Evolutionary conservation across 1,284 basidiomycete species (phyloP), one percentile per base, ranked within the genome.

Genomic region (Cystobasidiaceae sp.): DNA sequence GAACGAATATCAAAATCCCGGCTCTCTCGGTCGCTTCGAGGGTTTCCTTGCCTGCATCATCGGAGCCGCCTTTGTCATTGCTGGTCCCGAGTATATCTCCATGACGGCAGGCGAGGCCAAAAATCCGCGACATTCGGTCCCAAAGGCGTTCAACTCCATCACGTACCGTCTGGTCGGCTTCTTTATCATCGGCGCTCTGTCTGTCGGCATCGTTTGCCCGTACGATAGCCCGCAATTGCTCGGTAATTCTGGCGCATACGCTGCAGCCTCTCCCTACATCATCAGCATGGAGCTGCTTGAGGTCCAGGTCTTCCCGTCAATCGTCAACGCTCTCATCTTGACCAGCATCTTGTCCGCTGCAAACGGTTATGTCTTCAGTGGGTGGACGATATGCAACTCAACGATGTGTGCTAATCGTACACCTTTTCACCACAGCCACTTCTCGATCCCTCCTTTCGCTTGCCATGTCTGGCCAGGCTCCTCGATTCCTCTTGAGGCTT

Each of bases 81-180:
- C 69, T 23, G 74, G 75, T 3, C 74, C 75, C 11, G 74, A 74
- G 23, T 70, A 68, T 61, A 59, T 72, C 9, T 70, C 69, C 4
- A 67, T 71, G 58, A 37, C 49, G 19, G 69, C 73, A 0, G 73
- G 71, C 2, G 75, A 76, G 57, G 69, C 72, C 67, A 71, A 23
- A 67, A 75, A 72, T 71, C 73, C 72, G 4, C 72, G 76, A 21
- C 68, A 68, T 15, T 66, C 72, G 28, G 65, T 77, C 41, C 75
- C 75, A 6, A 64, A 60, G 39, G 75, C 74, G 2, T 75, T 75
- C 69, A 74, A 70, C 34, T 55, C 69, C 28, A 73, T 71, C n/a
- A 67, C 72, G 27, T 72, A 67, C 59, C 72, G 76, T 32, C 66
- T 77, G 33, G 45, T 74, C n/a, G 43, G 70, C 33, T 75, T 76